Evolutionary conservation across 352 stramenopile species (phyloP).

Genomic region (Blastocystis sp.): DNA sequence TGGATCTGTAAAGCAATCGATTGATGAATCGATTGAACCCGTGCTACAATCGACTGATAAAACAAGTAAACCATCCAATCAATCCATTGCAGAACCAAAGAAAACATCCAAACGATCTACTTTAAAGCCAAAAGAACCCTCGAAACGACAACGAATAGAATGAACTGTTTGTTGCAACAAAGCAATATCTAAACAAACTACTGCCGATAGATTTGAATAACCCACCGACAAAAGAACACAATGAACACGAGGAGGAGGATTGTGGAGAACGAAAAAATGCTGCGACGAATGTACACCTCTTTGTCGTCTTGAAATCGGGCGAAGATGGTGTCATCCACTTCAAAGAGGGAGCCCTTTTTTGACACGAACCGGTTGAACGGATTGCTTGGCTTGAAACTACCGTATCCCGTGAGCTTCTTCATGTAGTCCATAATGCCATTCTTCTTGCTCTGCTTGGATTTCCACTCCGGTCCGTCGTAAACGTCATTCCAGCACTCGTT

Average conservation of each 20-base stretch:
- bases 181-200: not conserved
- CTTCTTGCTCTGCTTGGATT: not conserved
- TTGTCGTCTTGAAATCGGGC: slow-evolving; percentile 11
- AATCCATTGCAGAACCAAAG: no score
- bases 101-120: no score
- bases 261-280: not conserved
- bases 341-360: not conserved
- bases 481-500: slow-evolving; percentile 23
- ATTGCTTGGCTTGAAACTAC: not conserved
- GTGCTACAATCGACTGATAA: no score
- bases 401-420: not conserved
- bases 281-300: not conserved
- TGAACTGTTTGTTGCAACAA: no score
- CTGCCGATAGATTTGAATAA: not conserved
- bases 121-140: no score
- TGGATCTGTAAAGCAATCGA: no score
- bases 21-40: no score
- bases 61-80: no score
- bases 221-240: not conserved
- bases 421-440: slow-evolving; percentile 40
- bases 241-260: not conserved
- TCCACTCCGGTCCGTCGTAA: slow-evolving; percentile 4
- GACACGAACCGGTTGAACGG: not conserved
- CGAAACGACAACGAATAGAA: no score
- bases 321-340: slow-evolving; percentile 10